A percentile compares a stretch with the other conserved stretches of the same genome.
These are phyloP conservation scores for Talaromyces sp. DNA, from an alignment of 2,329 filamentous ascomycete genomes.

Conservation along the genomic window DNA sequence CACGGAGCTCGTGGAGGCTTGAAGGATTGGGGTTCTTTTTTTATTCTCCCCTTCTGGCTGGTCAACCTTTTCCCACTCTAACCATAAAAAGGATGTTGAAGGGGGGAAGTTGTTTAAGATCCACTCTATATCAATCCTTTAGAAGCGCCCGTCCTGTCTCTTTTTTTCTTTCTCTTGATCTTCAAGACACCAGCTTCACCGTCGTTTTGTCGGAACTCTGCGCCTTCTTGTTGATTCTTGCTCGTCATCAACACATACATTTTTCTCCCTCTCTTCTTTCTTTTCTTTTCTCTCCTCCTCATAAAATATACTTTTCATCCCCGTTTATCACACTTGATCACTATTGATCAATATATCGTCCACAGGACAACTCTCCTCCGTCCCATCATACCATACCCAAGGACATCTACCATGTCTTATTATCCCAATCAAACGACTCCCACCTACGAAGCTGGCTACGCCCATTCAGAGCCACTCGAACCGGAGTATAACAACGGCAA, in stretches of 20 bases:
- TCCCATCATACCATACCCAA: neutral
- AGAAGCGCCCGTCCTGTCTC: neutral
- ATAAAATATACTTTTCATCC: neutral
- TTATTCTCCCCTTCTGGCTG: too few species aligned
- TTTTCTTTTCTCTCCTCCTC: neutral
- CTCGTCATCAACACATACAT: neutral
- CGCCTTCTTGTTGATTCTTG: neutral
- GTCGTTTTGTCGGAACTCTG: neutral
- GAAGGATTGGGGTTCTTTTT: neutral
- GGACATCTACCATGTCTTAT: neutral
- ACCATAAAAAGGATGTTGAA: too few species aligned
- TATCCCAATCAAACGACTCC: neutral
- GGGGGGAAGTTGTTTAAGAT: neutral
- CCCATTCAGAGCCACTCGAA: neutral
- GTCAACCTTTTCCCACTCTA: neutral
- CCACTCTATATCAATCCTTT: neutral
- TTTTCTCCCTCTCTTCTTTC: neutral
- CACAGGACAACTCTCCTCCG: neutral
- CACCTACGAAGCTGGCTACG: neutral
- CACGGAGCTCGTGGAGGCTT: neutral
- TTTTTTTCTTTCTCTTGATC: neutral
- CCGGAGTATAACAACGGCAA: neutral
- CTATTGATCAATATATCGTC: neutral
- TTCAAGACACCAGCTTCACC: neutral
- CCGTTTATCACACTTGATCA: neutral